Conservation (phyloP, 116 monocot species). For the Papilionanthe hybrid region DNA sequence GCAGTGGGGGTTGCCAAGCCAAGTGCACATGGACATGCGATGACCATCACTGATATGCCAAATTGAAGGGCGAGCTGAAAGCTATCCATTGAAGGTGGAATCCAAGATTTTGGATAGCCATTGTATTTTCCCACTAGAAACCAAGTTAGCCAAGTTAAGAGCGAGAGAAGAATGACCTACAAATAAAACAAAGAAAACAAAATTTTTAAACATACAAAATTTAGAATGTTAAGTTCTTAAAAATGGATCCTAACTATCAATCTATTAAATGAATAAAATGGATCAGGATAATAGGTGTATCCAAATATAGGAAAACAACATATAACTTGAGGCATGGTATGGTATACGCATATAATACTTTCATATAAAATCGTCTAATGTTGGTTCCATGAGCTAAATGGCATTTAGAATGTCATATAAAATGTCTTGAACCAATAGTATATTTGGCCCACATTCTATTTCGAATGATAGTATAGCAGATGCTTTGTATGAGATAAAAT, state of each 20-base stretch:
- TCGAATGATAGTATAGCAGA: no score
- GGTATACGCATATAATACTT: neutral
- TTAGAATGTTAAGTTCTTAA: neutral
- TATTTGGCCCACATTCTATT: no score
- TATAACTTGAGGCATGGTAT: neutral
- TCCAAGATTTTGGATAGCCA: slow-evolving; percentile 70
- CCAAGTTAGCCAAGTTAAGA: slow-evolving; percentile 77
- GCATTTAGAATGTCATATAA: no score
- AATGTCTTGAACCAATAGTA: no score
- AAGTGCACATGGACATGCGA: slow-evolving; percentile 94
- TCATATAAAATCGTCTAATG: neutral
- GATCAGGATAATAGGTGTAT: neutral
- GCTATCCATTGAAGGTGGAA: slow-evolving; percentile 86
- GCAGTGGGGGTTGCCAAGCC: slow-evolving; percentile 93
- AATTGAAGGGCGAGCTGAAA: slow-evolving; percentile 94
- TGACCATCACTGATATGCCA: slow-evolving; percentile 91
- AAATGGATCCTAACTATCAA: neutral
- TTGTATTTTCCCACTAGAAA: slow-evolving; percentile 72
- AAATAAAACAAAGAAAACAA: neutral
- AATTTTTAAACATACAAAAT: neutral
- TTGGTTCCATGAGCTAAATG: no score
- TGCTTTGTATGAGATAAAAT: no score
- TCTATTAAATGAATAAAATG: neutral
- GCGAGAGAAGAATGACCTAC: slow-evolving; percentile 70
- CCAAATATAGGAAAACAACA: neutral